Base-by-base conservation (phyloP, 768 basidiomycete species). In the Pisolithus tinctorius region DNA sequence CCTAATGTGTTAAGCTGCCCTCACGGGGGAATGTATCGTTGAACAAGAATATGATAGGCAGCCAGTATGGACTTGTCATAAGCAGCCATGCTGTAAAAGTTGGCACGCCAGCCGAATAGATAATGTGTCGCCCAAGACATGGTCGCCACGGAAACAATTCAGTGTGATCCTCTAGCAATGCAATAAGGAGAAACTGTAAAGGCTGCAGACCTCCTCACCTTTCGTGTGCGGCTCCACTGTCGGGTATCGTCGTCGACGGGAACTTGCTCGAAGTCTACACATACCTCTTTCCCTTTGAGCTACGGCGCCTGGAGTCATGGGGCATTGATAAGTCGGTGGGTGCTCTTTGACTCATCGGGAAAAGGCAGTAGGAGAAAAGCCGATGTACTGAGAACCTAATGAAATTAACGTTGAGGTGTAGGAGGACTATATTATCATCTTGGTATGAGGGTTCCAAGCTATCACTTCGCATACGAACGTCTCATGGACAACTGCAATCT, bases 21-120 rank as follows among this genome's bases (percentile, higher is more conserved):
- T 93, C 88, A 49, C 77, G 71, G 16, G 91, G 79, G 70, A 88
- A 94, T 0, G 90, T 90, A 60, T 94, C 91, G 52, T 78, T 80
- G 71, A 93, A 88, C 61, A 85, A 71, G 23, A 84, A 64, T 31
- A 85, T 49, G 64, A 90, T 88, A 17, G 74, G 74, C 67, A 37
- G 81, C 41, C 47, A 80, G 71, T 47, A 76, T 77, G 31, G 74
- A 27, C 1, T 80, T 81, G 8, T 78, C 78, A 49, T 84, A 74
- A 30, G 83, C 82, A 1, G 78, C 71, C 23, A 93, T 76, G 64
- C 93, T 90, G 79, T 88, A 94, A 64, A 94, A 91, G 0, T 82
- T 80, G 7, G 84, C 80, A 36, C 88, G 78, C 93, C 93, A 95
- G 47, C 73, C 76, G 64, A 84, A 82, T 73, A 0, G 87, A 83